Conservation (phyloP, 169 alveolate species). For the Ichthyophthirius multifiliis region DNA sequence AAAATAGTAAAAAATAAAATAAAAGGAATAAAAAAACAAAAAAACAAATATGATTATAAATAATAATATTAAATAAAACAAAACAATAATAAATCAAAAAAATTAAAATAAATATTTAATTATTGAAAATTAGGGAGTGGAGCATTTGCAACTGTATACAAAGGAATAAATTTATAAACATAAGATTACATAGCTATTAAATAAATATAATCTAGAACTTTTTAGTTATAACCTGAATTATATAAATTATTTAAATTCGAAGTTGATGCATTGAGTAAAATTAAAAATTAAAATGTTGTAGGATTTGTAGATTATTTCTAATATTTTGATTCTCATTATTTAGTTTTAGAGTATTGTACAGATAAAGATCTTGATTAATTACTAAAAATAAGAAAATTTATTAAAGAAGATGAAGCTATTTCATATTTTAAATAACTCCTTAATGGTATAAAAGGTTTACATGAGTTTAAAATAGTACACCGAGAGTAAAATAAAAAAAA, state of each 20-base stretch:
- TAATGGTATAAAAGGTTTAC: constrained; percentile 31
- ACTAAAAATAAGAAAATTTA: constrained; percentile 16
- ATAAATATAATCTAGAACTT: not conserved
- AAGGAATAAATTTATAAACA: not conserved
- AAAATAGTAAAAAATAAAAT: too few relatives aligned
- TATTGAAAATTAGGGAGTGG: not conserved
- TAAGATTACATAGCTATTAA: constrained; percentile 7
- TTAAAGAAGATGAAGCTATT: constrained; percentile 23
- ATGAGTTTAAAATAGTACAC: constrained; percentile 32
- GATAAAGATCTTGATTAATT: constrained; percentile 29
- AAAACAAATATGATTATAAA: too few relatives aligned
- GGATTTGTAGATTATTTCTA: constrained; percentile 10
- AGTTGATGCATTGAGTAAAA: not conserved
- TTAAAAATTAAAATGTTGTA: constrained; percentile 5
- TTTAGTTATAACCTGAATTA: not conserved
- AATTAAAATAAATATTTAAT: not conserved
- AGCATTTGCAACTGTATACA: constrained; percentile 4
- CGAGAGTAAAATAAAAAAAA: constrained; percentile 12
- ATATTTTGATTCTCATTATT: not conserved
- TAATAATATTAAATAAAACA: too few relatives aligned
- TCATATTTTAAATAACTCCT: constrained; percentile 22
- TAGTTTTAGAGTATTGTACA: constrained; percentile 27
- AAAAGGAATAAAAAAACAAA: too few relatives aligned
- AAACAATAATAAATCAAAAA: too few relatives aligned
- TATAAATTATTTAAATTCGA: not conserved